These are phyloP conservation scores for Fusarium sp. DNA, from an alignment of 2,329 filamentous ascomycete species.

Conservation along the genomic window DNA sequence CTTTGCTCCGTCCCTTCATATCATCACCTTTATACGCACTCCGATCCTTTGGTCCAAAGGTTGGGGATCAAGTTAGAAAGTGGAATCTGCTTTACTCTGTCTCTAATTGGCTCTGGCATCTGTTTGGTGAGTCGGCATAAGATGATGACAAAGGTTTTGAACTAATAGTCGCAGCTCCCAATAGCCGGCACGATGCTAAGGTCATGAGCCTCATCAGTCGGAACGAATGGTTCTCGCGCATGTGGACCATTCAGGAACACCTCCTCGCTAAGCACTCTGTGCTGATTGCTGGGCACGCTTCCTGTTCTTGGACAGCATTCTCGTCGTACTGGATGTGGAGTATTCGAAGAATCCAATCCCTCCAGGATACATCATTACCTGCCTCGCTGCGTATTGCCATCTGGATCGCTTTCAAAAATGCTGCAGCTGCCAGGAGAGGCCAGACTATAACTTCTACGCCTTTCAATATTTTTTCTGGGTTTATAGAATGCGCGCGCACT, in stretches of 20 bases:
- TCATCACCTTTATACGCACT: constrained; percentile 28
- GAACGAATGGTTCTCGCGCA: constrained; percentile 38
- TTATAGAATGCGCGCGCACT: constrained; percentile 34
- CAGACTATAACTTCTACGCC: constrained; percentile 16
- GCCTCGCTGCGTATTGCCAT: constrained; percentile 27
- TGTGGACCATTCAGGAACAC: constrained; percentile 42
- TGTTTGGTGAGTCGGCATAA: constrained; percentile 5
- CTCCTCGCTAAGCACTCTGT: constrained; percentile 28
- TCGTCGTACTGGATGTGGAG: constrained; percentile 38
- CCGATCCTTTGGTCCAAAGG: constrained; percentile 25
- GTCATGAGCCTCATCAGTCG: constrained; percentile 29
- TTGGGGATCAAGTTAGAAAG: constrained; percentile 34
- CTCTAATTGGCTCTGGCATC: constrained; percentile 32
- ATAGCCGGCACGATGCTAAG: constrained; percentile 22
- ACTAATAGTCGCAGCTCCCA: constrained; percentile 7
- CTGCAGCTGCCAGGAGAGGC: constrained; percentile 11
- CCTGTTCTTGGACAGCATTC: constrained; percentile 33
- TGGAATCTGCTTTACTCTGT: constrained; percentile 30
- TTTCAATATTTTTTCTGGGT: constrained; percentile 31
- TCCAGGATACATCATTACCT: constrained; percentile 15
- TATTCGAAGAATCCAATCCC: constrained; percentile 22
- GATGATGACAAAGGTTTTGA: neutral
- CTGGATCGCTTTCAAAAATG: constrained; percentile 33
- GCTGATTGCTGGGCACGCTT: constrained; percentile 15
- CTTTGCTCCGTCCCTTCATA: constrained; percentile 54